These are phyloP conservation scores for Tricholoma bakamatsutake DNA, from an alignment of 768 basidiomycete species.

Conservation along the genomic window DNA sequence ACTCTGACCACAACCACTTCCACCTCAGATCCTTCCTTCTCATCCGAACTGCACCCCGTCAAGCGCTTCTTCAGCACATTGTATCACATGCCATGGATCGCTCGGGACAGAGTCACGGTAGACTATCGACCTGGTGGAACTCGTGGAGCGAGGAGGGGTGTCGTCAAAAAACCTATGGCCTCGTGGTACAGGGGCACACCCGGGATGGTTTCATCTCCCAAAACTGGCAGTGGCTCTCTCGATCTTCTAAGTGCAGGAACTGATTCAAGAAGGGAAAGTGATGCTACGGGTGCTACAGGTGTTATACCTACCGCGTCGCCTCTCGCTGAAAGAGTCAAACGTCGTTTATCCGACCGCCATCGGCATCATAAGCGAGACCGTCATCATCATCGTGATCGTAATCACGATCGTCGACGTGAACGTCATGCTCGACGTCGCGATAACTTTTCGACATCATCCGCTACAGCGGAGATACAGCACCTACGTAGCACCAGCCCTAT, in stretches of 20 bases:
- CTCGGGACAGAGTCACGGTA: constrained; percentile 36
- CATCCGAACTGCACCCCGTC: constrained; percentile 31
- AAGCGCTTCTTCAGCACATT: constrained; percentile 36
- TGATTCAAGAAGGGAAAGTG: constrained; percentile 17
- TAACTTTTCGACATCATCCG: constrained; percentile 5
- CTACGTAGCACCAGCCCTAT: constrained; percentile 14
- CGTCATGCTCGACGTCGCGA: constrained; percentile 11
- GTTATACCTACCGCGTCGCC: constrained; percentile 14
- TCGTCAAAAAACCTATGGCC: constrained; percentile 21
- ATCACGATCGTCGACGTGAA: constrained; percentile 11
- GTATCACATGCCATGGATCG: constrained; percentile 43
- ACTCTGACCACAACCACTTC: constrained; percentile 18
- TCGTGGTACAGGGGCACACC: constrained; percentile 29
- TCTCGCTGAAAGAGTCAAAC: constrained; percentile 1
- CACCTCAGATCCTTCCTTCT: constrained; percentile 32
- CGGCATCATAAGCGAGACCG: constrained; percentile 16
- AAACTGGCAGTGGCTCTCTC: constrained; percentile 20
- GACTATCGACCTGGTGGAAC: constrained; percentile 36
- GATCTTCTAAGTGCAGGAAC: constrained; percentile 29
- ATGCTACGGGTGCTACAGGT: constrained; percentile 14
- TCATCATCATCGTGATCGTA: constrained; percentile 16
- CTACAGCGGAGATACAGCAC: constrained; percentile 6
- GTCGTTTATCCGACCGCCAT: constrained; percentile 15
- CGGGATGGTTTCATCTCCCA: constrained; percentile 17
- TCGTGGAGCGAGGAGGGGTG: constrained; percentile 10